Evolutionary conservation across 2,329 filamentous ascomycete species (phyloP), one percentile per base, ranked within the genome.

Genomic region (Mollisia scopiformis): DNA sequence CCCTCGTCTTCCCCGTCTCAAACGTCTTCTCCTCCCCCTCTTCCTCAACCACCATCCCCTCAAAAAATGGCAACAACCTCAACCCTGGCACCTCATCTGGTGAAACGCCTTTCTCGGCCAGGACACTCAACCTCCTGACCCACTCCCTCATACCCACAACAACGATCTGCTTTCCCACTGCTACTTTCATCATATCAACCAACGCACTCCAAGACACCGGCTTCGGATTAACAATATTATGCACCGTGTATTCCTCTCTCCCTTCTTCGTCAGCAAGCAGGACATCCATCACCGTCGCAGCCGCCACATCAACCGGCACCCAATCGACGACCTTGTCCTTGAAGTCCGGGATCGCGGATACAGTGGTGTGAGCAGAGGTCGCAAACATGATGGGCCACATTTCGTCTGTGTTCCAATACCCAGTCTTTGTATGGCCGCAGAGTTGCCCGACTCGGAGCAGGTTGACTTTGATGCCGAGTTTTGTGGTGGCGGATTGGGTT

Each of bases 391-490:
- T 66, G 5, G 70, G 69, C 65, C 66, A 71, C 68, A 71, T 69
- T 39, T 71, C 69, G 16, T 58, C 49, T 11, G 57, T 61, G 37
- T 66, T 69, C 70, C 70, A 72, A 16, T 65, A 52, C 11, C 67
- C 65, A 2, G 70, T 71, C 2, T 7, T 19, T 0, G 67, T 69
- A 11, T 63, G 64, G 47, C 68, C 70, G 25, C 66, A 67, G 31
- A 72, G 60, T 58, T 72, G 70, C 14, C 70, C 70, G 23, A 71
- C 58, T 16, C 70, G 62, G 35, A 72, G 66, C 25, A 72, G 60
- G 6, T 54, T 56, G 39, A 65, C 65, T 7, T 62, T 62, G n/a
- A 71, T 62, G 4, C 37, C 23, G 14, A 69, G 63, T 11, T 21
- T 49, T 2, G 19, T n/a, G 13, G 21, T 35, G 2, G 35, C 19